Percentiles rank a stretch among this genome's conserved stretches.
Evolutionary conservation across 202 grass and related monocot species (phyloP).

Genomic region (Bolboschoenoplectus hybrid): DNA sequence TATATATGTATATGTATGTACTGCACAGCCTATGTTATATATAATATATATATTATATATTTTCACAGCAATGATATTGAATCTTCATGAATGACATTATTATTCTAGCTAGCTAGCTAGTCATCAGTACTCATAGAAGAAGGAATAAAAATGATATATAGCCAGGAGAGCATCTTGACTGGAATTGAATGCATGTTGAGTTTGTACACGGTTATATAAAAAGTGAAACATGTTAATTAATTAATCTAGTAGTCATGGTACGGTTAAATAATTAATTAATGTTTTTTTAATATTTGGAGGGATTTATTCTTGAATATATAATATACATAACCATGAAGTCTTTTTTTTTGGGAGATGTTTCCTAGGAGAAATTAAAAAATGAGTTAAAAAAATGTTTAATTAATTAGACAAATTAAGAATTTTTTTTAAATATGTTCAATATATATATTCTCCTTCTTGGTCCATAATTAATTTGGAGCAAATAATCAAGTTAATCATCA

Average conservation of each 20-base stretch:
- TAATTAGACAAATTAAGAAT: neutral
- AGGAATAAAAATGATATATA: conserved; percentile 8
- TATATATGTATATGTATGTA: neutral
- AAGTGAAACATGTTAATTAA: neutral
- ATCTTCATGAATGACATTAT: conserved; percentile 38
- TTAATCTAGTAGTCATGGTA: neutral
- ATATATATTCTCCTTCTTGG: too few relatives aligned
- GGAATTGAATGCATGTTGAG: neutral
- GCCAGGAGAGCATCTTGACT: conserved; percentile 23
- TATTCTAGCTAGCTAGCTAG: neutral
- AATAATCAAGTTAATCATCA: neutral
- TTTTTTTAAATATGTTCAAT: too few relatives aligned
- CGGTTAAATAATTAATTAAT: neutral
- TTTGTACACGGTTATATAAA: neutral
- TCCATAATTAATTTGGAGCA: neutral
- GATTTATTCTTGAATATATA: neutral
- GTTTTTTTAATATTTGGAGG: neutral
- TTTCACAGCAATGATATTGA: conserved; percentile 29
- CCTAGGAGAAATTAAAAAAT: neutral
- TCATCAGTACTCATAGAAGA: neutral
- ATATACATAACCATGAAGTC: too few relatives aligned
- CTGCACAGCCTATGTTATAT: conserved; percentile 11
- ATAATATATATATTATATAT: neutral
- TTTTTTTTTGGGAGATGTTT: neutral
- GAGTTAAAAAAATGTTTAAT: neutral